These are phyloP conservation scores for Sugiyamaella boreocaroliniensis DNA, from an alignment of 805 yeast genomes.

Conservation along the genomic window DNA sequence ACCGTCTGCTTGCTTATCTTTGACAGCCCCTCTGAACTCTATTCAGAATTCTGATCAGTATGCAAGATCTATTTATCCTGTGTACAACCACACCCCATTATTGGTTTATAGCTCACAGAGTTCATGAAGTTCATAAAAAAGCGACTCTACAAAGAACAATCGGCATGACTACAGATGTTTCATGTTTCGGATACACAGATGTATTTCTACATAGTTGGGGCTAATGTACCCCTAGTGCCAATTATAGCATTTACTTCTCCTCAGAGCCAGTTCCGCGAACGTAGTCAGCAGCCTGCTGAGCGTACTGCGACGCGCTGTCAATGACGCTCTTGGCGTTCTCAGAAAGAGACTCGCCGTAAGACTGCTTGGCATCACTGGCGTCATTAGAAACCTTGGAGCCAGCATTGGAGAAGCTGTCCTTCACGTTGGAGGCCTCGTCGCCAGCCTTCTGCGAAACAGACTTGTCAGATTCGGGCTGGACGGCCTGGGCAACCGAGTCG, in stretches of 20 bases:
- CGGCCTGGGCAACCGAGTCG: slow-evolving; percentile 54
- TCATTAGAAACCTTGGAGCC: slow-evolving; percentile 43
- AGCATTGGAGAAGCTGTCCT: slow-evolving; percentile 46
- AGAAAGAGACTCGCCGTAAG: slow-evolving; percentile 16
- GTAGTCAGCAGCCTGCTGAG: slow-evolving; percentile 30
- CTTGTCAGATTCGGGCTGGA: slow-evolving; percentile 62
- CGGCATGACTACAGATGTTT: no score
- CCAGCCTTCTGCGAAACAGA: slow-evolving; percentile 61
- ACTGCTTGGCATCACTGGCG: slow-evolving; percentile 24
- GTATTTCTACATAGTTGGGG: no score
- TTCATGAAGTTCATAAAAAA: no score
- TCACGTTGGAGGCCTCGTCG: slow-evolving; percentile 53
- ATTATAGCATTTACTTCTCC: not conserved
- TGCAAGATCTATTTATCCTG: no score
- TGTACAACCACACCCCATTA: no score
- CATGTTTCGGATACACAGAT: no score
- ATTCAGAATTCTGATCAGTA: no score
- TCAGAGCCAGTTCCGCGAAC: slow-evolving; percentile 8
- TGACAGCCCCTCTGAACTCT: no score
- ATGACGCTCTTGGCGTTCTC: slow-evolving; percentile 23
- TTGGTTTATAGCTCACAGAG: no score
- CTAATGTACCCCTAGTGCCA: no score
- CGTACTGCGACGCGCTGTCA: slow-evolving; percentile 28
- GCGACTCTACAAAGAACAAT: no score
- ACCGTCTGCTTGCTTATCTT: no score